A percentile compares a stretch with the other conserved stretches of the same genome.
These are phyloP conservation scores for Circinella umbellata DNA, from an alignment of 371 early-diverging fungal species.

Conservation along the genomic window DNA sequence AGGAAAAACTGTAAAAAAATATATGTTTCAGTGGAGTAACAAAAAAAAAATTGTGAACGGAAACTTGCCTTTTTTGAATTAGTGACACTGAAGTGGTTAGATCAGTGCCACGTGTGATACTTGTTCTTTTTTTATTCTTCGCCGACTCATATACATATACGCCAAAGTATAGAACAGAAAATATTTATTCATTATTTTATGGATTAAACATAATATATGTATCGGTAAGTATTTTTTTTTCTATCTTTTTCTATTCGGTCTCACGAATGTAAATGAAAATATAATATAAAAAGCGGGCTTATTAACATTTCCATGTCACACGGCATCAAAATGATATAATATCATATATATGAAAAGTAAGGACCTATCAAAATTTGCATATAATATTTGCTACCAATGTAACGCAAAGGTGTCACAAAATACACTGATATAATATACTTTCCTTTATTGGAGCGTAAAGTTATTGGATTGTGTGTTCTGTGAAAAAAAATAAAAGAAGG, in stretches of 20 bases:
- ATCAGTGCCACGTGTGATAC: slow-evolving; percentile 1
- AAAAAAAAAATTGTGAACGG: neutral
- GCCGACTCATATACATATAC: too few species aligned
- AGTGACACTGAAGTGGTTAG: slow-evolving; percentile 7
- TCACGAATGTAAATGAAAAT: neutral
- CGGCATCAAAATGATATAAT: slow-evolving; percentile 5
- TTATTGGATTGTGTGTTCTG: neutral
- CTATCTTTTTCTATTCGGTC: neutral
- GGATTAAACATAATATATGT: too few species aligned
- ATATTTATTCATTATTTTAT: too few species aligned
- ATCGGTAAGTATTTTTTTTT: neutral
- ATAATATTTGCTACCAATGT: slow-evolving; percentile 1
- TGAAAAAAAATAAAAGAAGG: neutral
- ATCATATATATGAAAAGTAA: neutral
- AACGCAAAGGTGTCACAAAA: slow-evolving; percentile 3
- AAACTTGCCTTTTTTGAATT: slow-evolving; percentile 2
- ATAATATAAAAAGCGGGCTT: slow-evolving; percentile 3
- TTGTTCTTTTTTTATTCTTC: too few species aligned
- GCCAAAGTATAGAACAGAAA: too few species aligned
- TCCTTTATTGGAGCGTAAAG: neutral
- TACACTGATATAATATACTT: neutral
- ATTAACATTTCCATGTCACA: neutral
- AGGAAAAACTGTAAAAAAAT: neutral
- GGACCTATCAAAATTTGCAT: neutral
- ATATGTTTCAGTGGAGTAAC: slow-evolving; percentile 2